phyloP scores from a whole-genome alignment of 257 asterid genomes.

The Pogostemon cablin region DNA sequence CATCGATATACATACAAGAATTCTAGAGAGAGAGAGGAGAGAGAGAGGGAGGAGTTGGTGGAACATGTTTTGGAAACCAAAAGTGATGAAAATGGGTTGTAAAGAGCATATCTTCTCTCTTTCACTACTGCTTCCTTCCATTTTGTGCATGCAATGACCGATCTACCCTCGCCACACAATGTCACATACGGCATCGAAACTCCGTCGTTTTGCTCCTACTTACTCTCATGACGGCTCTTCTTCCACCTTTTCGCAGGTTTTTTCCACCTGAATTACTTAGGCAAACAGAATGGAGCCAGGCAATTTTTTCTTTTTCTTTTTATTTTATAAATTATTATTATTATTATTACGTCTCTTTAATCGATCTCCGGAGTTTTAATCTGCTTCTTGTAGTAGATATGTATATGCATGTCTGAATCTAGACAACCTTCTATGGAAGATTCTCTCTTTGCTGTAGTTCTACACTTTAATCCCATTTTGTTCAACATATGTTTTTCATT shows the following conservation, averaged over 20 bases:
- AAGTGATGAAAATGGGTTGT: slow-evolving; percentile 38
- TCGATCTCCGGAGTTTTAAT: neutral
- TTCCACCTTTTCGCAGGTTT: neutral
- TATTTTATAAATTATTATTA: neutral
- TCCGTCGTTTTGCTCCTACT: slow-evolving; percentile 22
- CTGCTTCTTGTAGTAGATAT: slow-evolving; percentile 20
- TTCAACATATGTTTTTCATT: neutral
- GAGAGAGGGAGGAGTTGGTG: slow-evolving; percentile 38
- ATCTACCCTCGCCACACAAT: slow-evolving; percentile 28
- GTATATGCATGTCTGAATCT: slow-evolving; percentile 27
- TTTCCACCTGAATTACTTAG: slow-evolving; percentile 35
- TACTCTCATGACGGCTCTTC: slow-evolving; percentile 42
- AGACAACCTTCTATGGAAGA: slow-evolving; percentile 20
- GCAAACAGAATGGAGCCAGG: slow-evolving; percentile 97
- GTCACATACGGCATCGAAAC: slow-evolving; percentile 16
- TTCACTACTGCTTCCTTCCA: slow-evolving; percentile 6
- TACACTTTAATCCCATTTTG: slow-evolving; percentile 5
- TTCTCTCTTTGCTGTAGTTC: slow-evolving; percentile 13
- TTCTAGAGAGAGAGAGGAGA: slow-evolving; percentile 26
- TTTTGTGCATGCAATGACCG: slow-evolving; percentile 43
- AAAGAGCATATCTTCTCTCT: slow-evolving; percentile 10
- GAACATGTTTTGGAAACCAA: slow-evolving; percentile 36
- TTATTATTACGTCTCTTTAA: neutral
- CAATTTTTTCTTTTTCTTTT: slow-evolving; percentile 38
- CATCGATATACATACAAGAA: neutral